Evolutionary conservation across 2,329 filamentous ascomycete species (phyloP).

Genomic region (Byssochlamys sp.): DNA sequence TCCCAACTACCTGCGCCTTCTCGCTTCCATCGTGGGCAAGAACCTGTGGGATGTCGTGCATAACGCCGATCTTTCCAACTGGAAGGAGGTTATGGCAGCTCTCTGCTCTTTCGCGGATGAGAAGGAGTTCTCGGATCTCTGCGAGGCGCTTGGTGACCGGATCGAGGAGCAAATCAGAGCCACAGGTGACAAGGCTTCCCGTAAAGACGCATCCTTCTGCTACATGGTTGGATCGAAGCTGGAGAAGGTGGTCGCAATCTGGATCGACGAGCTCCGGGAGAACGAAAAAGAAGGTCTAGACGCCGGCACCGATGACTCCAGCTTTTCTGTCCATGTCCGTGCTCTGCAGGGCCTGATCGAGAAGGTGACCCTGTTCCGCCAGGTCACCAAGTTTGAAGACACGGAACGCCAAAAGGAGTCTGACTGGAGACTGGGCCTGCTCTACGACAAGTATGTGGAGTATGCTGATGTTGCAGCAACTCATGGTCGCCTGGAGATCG

Average conservation of each 20-base stretch:
- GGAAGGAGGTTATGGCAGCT: conserved; percentile 95
- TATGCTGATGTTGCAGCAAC: conserved; percentile 91
- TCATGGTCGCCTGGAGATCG: conserved; percentile 75
- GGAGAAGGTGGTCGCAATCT: conserved; percentile 92
- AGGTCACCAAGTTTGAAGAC: conserved; percentile 86
- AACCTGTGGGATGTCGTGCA: conserved; percentile 97
- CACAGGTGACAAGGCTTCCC: conserved; percentile 46
- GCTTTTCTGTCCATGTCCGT: conserved; percentile 82
- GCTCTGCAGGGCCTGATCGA: conserved; percentile 90
- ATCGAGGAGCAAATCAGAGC: conserved; percentile 58
- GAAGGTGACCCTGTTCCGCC: conserved; percentile 93
- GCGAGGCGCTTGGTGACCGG: conserved; percentile 85
- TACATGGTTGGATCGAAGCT: conserved; percentile 91
- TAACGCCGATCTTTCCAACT: conserved; percentile 83
- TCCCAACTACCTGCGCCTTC: conserved; percentile 82
- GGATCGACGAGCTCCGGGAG: conserved; percentile 82
- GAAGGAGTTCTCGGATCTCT: conserved; percentile 84
- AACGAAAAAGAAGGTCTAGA: conserved; percentile 66
- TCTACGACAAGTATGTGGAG: conserved; percentile 94
- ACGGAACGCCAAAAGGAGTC: conserved; percentile 58
- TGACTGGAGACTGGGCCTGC: conserved; percentile 76
- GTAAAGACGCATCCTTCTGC: conserved; percentile 92
- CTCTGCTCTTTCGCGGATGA: conserved; percentile 91
- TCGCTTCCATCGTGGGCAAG: conserved; percentile 87
- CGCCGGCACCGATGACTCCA: conserved; percentile 60